Percentiles rank a stretch among this genome's conserved stretches.
phyloP scores from a whole-genome alignment of 1,284 basidiomycete species.

The Dichomitus squalens region DNA sequence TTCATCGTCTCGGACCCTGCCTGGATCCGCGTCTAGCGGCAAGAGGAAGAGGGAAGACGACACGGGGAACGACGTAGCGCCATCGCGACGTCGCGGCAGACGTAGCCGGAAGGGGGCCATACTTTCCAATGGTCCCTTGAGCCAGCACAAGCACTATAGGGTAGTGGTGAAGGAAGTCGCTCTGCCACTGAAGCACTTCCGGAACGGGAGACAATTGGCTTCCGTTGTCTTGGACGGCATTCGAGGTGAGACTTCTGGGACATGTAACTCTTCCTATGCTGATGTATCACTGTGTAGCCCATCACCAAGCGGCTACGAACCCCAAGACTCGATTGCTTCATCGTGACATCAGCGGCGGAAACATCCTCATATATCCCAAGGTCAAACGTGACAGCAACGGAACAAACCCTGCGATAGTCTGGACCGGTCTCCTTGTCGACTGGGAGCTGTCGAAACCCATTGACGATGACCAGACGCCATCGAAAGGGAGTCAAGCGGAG shows the following conservation, averaged over 20 bases:
- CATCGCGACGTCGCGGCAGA: not conserved
- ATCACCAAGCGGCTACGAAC: not conserved
- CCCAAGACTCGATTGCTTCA: not conserved
- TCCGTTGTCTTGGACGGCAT: constrained; percentile 5
- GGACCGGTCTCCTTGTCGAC: constrained; percentile 5
- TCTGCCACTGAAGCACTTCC: constrained; percentile 3
- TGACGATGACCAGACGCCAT: not conserved
- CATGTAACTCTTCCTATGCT: not conserved
- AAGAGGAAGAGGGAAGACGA: constrained; percentile 2
- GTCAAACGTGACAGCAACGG: not conserved
- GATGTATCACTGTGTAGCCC: not conserved
- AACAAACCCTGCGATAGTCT: not conserved
- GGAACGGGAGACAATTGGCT: constrained; percentile 3
- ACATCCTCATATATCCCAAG: constrained; percentile 6
- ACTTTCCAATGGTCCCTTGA: too few relatives aligned
- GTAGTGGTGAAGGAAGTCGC: constrained; percentile 11
- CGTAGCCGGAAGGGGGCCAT: too few relatives aligned
- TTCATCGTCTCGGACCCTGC: too few relatives aligned
- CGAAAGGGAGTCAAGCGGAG: not conserved
- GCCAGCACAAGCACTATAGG: constrained; percentile 13
- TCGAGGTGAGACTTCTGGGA: constrained; percentile 5
- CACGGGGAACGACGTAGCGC: not conserved
- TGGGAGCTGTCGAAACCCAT: constrained; percentile 14
- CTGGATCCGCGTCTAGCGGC: too few relatives aligned
- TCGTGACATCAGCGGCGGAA: constrained; percentile 11